phyloP scores from a whole-genome alignment of 306 rosid species.

The Psophocarpus tetragonolobus region DNA sequence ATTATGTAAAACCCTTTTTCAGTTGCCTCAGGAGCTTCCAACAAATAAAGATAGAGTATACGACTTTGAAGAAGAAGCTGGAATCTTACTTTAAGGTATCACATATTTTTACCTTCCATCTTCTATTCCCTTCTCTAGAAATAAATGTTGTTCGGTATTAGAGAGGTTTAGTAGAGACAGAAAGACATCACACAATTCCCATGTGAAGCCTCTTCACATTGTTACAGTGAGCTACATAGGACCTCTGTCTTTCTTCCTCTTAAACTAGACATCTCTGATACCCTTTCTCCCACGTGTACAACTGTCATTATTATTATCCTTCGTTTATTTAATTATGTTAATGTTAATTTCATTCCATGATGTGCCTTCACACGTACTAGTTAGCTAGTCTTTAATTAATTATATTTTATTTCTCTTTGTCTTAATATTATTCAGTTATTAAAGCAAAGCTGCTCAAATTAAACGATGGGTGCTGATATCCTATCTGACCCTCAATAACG shows the following conservation, averaged over 20 bases:
- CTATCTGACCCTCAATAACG: not conserved
- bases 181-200: too few relatives aligned
- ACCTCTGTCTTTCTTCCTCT: too few relatives aligned
- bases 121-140: too few relatives aligned
- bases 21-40: constrained; percentile 73
- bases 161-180: too few relatives aligned
- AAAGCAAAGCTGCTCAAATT: constrained; percentile 31
- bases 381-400: not conserved
- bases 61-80: constrained; percentile 60
- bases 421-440: constrained; percentile 27
- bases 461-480: not conserved
- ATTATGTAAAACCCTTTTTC: constrained; percentile 33
- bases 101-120: too few relatives aligned
- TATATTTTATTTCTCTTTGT: not conserved
- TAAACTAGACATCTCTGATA: too few relatives aligned
- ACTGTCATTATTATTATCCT: not conserved
- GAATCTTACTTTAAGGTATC: constrained; percentile 68
- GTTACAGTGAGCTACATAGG: too few relatives aligned
- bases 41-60: constrained; percentile 63
- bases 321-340: not conserved
- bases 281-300: not conserved
- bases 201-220: too few relatives aligned
- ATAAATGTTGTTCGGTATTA: too few relatives aligned
- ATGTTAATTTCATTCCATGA: not conserved
- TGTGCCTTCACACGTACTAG: too few relatives aligned